Conservation (phyloP, 192 early-diverging fungal species). For the Jimgerdemannia lactiflua region DNA sequence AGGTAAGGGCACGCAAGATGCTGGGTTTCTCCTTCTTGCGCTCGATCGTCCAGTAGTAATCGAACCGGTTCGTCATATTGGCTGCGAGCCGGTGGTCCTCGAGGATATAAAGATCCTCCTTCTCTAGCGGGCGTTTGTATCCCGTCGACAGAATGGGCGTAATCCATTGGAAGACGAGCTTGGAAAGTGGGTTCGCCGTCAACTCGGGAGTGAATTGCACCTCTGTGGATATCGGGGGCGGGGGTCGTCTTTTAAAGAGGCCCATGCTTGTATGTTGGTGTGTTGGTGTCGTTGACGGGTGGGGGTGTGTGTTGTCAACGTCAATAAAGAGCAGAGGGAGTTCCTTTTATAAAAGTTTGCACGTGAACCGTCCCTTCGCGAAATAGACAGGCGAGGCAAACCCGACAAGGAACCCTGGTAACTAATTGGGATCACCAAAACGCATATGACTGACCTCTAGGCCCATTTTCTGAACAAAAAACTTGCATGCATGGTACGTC, state of each 20-base stretch:
- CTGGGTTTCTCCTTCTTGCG: constrained; percentile 24
- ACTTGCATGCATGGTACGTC: too few species aligned
- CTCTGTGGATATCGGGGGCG: constrained; percentile 7
- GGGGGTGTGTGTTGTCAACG: too few species aligned
- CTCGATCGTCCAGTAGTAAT: constrained; percentile 24
- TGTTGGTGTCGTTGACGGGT: too few species aligned
- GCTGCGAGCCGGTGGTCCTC: constrained; percentile 28
- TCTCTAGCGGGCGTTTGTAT: constrained; percentile 60
- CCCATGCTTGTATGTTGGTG: too few species aligned
- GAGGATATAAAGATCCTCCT: constrained; percentile 54
- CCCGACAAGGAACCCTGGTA: too few species aligned
- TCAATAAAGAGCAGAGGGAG: too few species aligned
- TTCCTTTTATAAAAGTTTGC: too few species aligned
- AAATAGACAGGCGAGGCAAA: too few species aligned
- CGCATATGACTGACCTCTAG: too few species aligned
- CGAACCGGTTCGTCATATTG: constrained; percentile 23
- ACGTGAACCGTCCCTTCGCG: too few species aligned
- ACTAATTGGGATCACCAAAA: too few species aligned
- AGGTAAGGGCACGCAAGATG: constrained; percentile 37
- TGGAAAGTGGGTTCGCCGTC: constrained; percentile 54
- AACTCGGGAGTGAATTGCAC: constrained; percentile 35
- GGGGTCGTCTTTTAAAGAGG: constrained; percentile 3
- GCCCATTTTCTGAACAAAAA: too few species aligned
- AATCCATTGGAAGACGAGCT: constrained; percentile 59
- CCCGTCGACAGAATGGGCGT: constrained; percentile 63